These are phyloP conservation scores for Hericium alpestre DNA, from an alignment of 768 basidiomycete species.

Conservation along the genomic window DNA sequence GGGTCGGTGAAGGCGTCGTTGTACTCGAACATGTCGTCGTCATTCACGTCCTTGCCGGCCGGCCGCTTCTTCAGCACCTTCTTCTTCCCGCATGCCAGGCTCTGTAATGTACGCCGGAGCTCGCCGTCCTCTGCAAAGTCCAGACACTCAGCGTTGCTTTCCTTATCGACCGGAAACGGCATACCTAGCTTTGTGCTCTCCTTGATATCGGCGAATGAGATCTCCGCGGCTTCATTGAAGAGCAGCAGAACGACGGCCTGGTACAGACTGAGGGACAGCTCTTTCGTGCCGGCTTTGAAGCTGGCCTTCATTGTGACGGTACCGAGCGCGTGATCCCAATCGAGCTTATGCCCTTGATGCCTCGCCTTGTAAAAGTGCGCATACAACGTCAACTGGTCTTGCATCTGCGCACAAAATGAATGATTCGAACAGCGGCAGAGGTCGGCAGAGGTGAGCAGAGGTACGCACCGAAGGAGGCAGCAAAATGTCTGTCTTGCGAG, in stretches of 20 bases:
- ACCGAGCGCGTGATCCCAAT: conserved; percentile 83
- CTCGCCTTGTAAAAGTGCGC: conserved; percentile 63
- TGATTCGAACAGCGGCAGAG: neutral
- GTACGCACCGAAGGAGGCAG: conserved; percentile 41
- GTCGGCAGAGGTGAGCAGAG: neutral
- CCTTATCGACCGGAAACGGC: conserved; percentile 16
- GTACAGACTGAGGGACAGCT: conserved; percentile 83
- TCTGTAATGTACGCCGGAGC: conserved; percentile 79
- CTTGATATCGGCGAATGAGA: conserved; percentile 59
- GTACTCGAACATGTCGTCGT: conserved; percentile 68
- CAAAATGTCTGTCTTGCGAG: conserved; percentile 37
- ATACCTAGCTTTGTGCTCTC: conserved; percentile 63
- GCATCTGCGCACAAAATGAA: conserved; percentile 44
- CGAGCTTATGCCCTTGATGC: conserved; percentile 65
- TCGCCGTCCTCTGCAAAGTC: conserved; percentile 50
- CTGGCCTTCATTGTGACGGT: conserved; percentile 65
- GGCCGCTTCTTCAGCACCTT: conserved; percentile 79
- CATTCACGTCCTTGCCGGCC: conserved; percentile 63
- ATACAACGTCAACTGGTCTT: conserved; percentile 54
- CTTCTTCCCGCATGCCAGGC: conserved; percentile 84
- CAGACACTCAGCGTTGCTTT: conserved; percentile 2
- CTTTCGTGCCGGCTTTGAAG: conserved; percentile 66
- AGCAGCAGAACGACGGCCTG: conserved; percentile 80
- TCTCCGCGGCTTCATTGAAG: conserved; percentile 61
- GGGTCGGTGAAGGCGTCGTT: conserved; percentile 78